phyloP scores from a whole-genome alignment of 176 grass and related monocot species.

The Carex littledalei region DNA sequence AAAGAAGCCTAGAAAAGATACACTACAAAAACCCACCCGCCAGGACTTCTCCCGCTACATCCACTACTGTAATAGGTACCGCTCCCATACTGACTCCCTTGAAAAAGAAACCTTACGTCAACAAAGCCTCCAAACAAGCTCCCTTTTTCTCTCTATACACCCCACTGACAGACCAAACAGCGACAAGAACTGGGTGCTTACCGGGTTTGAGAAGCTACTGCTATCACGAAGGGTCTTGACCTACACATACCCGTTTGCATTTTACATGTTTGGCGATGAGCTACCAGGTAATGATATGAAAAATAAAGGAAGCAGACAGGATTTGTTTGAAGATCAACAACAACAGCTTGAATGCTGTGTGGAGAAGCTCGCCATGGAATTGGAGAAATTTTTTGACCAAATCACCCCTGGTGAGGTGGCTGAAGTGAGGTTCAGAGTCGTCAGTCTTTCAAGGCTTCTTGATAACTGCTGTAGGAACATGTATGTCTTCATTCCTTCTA shows the following conservation, averaged over 20 bases:
- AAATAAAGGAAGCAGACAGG: slow-evolving; percentile 24
- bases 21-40: neutral
- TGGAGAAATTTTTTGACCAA: neutral
- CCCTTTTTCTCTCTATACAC: neutral
- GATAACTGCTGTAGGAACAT: slow-evolving; percentile 40
- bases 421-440: neutral
- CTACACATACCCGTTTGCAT: slow-evolving; percentile 45
- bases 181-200: slow-evolving; percentile 26
- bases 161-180: neutral
- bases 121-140: neutral
- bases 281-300: neutral
- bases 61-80: slow-evolving; percentile 39
- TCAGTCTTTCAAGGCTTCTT: slow-evolving; percentile 33
- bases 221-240: slow-evolving; percentile 25
- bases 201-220: slow-evolving; percentile 19
- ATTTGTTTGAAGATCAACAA: slow-evolving; percentile 51
- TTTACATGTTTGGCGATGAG: slow-evolving; percentile 43
- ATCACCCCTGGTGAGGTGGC: neutral
- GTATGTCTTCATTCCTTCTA: slow-evolving; percentile 15
- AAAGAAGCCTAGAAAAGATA: slow-evolving; percentile 14
- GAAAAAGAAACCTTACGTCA: slow-evolving; percentile 6
- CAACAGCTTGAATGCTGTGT: slow-evolving; percentile 31
- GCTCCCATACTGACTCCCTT: slow-evolving; percentile 20
- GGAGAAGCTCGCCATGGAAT: slow-evolving; percentile 28
- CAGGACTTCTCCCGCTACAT: slow-evolving; percentile 13